phyloP scores from a whole-genome alignment of 1,284 basidiomycete genomes.

The Anthracocystis panici-leucophaei region DNA sequence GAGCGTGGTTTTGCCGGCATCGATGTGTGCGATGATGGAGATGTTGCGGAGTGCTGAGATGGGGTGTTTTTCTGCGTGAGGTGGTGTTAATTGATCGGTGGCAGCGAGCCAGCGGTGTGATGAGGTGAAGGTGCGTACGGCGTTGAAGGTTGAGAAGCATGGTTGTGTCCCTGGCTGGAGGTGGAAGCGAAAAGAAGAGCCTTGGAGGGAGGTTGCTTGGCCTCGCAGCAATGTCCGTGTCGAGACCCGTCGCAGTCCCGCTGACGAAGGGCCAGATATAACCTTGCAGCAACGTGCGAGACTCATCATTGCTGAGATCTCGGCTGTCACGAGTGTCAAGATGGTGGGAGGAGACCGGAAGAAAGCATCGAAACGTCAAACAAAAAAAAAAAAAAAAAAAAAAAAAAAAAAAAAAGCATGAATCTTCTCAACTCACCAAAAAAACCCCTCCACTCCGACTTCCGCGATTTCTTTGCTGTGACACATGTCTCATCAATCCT shows the following conservation, averaged over 20 bases:
- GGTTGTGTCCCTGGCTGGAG: neutral
- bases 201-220: neutral
- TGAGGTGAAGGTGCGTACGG: constrained; percentile 8
- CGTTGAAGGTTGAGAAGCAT: too few species aligned
- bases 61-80: constrained; percentile 38
- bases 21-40: constrained; percentile 69
- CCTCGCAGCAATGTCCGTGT: neutral
- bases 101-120: neutral
- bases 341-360: neutral
- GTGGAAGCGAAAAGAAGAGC: neutral
- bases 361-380: neutral
- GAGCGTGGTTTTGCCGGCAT: constrained; percentile 90
- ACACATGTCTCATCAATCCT: neutral
- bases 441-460: constrained; percentile 25
- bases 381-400: neutral
- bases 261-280: neutral
- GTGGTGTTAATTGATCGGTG: neutral
- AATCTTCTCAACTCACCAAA: constrained; percentile 17
- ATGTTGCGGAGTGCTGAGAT: constrained; percentile 51
- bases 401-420: neutral
- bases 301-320: constrained; percentile 9
- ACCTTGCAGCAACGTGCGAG: constrained; percentile 6
- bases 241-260: neutral
- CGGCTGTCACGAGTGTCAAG: neutral
- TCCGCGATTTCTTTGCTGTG: constrained; percentile 18